Evolutionary conservation across 768 basidiomycete genomes (phyloP), one percentile per base, ranked within the genome.

Genomic region (Lentinula sp.): DNA sequence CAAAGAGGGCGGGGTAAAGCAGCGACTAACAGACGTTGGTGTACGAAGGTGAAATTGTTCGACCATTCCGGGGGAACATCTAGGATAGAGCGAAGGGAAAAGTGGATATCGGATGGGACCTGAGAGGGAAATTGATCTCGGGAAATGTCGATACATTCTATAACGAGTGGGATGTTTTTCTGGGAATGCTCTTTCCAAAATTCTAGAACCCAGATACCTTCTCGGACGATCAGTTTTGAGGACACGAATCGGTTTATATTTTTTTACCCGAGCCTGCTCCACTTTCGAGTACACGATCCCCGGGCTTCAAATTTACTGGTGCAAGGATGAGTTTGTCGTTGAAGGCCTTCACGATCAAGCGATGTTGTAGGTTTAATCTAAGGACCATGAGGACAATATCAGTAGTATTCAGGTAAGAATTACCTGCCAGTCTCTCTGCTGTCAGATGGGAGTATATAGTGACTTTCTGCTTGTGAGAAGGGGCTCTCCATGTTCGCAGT

Each of bases 121-220:
- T 28, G 10, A 5, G 18, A 11, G 3, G 23, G 55, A 28, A 56
- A 56, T 43, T 56, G 55, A 9, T 28, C 18, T 18, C 23, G n/a
- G 10, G 55, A 56, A 13, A 56, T 56, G 23, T 56, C 55, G 23
- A 56, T 42, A 23, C 55, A 56, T 32, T 56, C 55, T 4, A 56
- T 56, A 23, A 43, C 55, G 10, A 56, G 55, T 4, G 9, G 23
- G 2, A 42, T 42, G 11, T 40, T 40, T 11, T 43, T 18, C 23
- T 43, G 11, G 37, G 37, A 40, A 11, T 10, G 23, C 15, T 40
- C 23, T 56, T 8, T 13, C 7, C 18, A 43, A 28, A 56, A 56
- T 11, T 56, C 55, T 6, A 56, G 40, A 42, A 37, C 32, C 55
- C 55, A 56, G 23, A 56, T 56, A 6, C 55, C 55, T 56, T n/a